Evolutionary conservation across 352 stramenopile species (phyloP).

Genomic region (Albugo candida): DNA sequence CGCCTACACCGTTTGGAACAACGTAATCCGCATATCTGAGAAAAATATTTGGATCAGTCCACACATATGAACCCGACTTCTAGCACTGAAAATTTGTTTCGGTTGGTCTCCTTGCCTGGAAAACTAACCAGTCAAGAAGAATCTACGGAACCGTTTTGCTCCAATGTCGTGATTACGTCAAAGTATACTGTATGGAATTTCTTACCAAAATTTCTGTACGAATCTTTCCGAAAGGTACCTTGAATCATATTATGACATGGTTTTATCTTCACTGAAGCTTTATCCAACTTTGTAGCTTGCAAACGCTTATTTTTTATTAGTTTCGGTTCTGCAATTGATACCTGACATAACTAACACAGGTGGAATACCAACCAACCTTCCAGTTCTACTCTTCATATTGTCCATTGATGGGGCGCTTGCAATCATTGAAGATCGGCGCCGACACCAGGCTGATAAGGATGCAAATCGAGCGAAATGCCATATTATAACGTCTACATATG

Average conservation of each 20-base stretch:
- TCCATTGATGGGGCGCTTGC: constrained; percentile 68
- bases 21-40: too few relatives aligned
- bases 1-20: too few relatives aligned
- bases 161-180: constrained; percentile 81
- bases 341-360: constrained; percentile 67
- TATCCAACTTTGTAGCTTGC: constrained; percentile 27
- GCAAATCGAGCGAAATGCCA: constrained; percentile 60
- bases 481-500: constrained; percentile 30
- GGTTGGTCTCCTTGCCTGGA: constrained; percentile 25
- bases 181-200: constrained; percentile 85
- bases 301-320: constrained; percentile 86
- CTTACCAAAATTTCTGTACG: constrained; percentile 73
- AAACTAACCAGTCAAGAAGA: constrained; percentile 10
- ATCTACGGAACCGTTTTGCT: constrained; percentile 20
- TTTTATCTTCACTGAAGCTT: neutral
- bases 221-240: constrained; percentile 36
- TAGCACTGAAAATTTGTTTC: neutral
- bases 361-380: constrained; percentile 55
- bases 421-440: constrained; percentile 64
- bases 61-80: too few relatives aligned
- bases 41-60: too few relatives aligned
- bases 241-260: neutral
- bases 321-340: constrained; percentile 72
- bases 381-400: constrained; percentile 80
- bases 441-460: constrained; percentile 59